Percentiles rank a stretch among this genome's conserved stretches.
Conservation (phyloP, 2,329 filamentous ascomycete species). For the Ophiostoma sp. region DNA sequence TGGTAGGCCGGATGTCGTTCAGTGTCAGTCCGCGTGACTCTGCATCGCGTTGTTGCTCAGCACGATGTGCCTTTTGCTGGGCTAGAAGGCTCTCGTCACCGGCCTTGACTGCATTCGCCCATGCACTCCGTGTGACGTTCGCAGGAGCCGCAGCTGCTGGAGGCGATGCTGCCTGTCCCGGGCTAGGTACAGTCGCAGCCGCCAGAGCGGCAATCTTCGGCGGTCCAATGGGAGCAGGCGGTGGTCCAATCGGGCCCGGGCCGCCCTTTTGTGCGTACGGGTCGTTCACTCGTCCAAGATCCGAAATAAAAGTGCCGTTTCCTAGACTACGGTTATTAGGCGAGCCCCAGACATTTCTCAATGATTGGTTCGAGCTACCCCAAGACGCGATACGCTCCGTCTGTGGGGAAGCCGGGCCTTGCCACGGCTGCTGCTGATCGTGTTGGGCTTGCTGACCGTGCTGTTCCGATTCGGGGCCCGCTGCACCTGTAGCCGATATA, state of each 20-base stretch:
- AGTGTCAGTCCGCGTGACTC: constrained; percentile 42
- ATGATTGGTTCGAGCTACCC: constrained; percentile 41
- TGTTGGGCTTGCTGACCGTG: constrained; percentile 19
- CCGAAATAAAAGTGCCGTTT: constrained; percentile 69
- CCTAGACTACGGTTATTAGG: constrained; percentile 66
- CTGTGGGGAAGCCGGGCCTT: constrained; percentile 35
- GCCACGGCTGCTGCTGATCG: constrained; percentile 34
- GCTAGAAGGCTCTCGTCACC: constrained; percentile 43
- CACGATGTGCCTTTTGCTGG: constrained; percentile 37
- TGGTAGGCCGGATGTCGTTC: constrained; percentile 43
- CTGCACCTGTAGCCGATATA: not conserved
- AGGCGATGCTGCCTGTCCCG: not conserved
- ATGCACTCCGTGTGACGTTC: constrained; percentile 28
- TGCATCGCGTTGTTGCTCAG: constrained; percentile 41
- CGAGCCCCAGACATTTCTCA: constrained; percentile 67
- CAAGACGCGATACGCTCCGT: constrained; percentile 48
- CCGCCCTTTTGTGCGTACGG: constrained; percentile 28
- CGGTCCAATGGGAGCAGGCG: constrained; percentile 13
- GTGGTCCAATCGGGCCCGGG: constrained; percentile 30
- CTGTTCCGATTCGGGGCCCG: constrained; percentile 27
- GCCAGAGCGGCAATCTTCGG: constrained; percentile 15
- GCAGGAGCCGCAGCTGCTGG: constrained; percentile 5
- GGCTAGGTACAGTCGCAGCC: not conserved
- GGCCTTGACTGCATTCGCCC: constrained; percentile 41
- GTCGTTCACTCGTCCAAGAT: constrained; percentile 47